Evolutionary conservation across 2,329 filamentous ascomycete genomes (phyloP), one percentile per base, ranked within the genome.

Genomic region (Coniochaeta sp.): DNA sequence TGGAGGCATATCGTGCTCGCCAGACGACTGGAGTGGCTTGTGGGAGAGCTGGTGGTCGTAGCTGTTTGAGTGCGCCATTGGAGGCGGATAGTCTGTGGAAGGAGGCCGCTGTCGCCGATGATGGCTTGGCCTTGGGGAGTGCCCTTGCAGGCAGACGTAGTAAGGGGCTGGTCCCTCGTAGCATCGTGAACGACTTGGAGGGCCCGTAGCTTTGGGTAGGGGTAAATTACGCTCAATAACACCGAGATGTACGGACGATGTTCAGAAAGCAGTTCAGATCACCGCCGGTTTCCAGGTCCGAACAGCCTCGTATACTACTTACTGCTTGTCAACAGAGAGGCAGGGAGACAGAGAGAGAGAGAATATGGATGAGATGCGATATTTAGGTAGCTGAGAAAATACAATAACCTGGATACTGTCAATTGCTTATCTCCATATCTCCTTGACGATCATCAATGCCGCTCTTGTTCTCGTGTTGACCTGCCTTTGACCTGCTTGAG

Each of bases 1-100:
- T 65, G 62, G 63, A 69, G 4, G 68, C 65, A 58, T 64, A 67
- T 12, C 56, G 38, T 3, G 62, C 58, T 55, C 62, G 62, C 38
- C 7, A 55, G 43, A 33, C 31, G 2, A 55, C 17, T 1, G 26
- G 12, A 14, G 19, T 31, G 3, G 38, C 38, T 47, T 28, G 22
- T 31, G 54, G 9, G 28, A 22, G 44, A 17, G 44, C 34, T 58
- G 54, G 28, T 58, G 54, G 28, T n/a, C 54, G 54, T 22, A 38
- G 34, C 34, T 38, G 28, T 24, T 4, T 38, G 28, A 57, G 28
- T 11, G 24, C 22, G 31, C 54, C 54, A 57, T 57, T 57, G 54
- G 54, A 14, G 14, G 52, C n/a, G 6, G 54, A 36, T 34, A 38
- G 54, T 57, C 22, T 57, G 31, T 34, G 47, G 24, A 52, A 52